Evolutionary conservation across 257 asterid genomes (phyloP).

Genomic region (Solanum clarkiae): DNA sequence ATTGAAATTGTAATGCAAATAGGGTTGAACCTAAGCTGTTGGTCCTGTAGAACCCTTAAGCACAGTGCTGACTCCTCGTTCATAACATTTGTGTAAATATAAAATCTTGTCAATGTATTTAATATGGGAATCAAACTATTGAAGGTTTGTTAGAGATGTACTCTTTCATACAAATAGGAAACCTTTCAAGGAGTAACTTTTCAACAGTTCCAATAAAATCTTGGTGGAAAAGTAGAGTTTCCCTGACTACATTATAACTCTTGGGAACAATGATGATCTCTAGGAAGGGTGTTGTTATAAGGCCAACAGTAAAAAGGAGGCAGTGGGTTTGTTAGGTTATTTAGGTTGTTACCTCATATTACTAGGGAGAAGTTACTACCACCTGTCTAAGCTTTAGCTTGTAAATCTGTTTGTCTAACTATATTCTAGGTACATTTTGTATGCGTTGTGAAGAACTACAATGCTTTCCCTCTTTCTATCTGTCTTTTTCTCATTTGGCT

Average conservation of each 20-base stretch:
- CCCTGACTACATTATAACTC: not conserved
- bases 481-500: not conserved
- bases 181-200: not conserved
- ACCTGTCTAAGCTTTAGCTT: not conserved
- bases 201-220: not conserved
- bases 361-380: not conserved
- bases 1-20: not conserved
- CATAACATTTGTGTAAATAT: not conserved
- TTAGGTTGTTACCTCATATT: not conserved
- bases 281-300: not conserved
- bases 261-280: not conserved
- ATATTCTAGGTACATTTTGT: not conserved
- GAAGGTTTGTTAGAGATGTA: not conserved
- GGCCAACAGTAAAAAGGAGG: not conserved
- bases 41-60: not conserved
- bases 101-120: not conserved
- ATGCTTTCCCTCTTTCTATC: not conserved
- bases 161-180: not conserved
- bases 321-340: not conserved
- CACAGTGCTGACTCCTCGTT: not conserved
- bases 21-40: not conserved
- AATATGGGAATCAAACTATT: not conserved
- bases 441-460: not conserved
- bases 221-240: not conserved
- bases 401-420: not conserved